These are phyloP conservation scores for Thyridium curvatum DNA, from an alignment of 2,329 filamentous ascomycete species.

Conservation along the genomic window DNA sequence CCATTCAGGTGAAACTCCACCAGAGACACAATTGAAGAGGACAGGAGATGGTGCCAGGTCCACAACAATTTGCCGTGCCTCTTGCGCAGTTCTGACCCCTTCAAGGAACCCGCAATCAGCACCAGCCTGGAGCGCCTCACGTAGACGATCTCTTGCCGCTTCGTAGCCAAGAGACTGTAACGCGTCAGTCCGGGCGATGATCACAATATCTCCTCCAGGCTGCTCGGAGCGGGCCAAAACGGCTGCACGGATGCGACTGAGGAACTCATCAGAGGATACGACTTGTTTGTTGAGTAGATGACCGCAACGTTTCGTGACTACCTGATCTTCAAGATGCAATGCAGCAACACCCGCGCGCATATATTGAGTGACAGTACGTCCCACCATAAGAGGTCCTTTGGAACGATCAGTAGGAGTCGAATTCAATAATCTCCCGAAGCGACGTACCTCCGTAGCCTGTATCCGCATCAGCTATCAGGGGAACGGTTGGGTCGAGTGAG, in stretches of 20 bases:
- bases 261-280: constrained; percentile 19
- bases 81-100: constrained; percentile 32
- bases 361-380: constrained; percentile 40
- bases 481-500: constrained; percentile 37
- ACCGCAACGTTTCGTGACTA: constrained; percentile 29
- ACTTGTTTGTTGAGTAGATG: constrained; percentile 29
- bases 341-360: constrained; percentile 43
- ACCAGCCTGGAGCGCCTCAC: constrained; percentile 37
- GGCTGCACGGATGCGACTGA: constrained; percentile 21
- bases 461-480: constrained; percentile 47
- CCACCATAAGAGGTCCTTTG: constrained; percentile 27
- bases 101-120: constrained; percentile 50
- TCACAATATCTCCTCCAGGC: constrained; percentile 42
- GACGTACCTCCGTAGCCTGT: constrained; percentile 46
- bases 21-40: constrained; percentile 51
- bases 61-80: constrained; percentile 33
- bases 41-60: constrained; percentile 43
- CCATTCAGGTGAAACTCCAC: constrained; percentile 47
- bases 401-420: too few species aligned
- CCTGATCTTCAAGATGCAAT: constrained; percentile 27
- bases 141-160: constrained; percentile 38
- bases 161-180: constrained; percentile 44
- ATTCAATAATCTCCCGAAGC: neutral
- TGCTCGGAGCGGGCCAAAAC: constrained; percentile 25
- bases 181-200: constrained; percentile 53